These are phyloP conservation scores for Ceriops decandra DNA, from an alignment of 345 rosid genomes.

Conservation along the genomic window DNA sequence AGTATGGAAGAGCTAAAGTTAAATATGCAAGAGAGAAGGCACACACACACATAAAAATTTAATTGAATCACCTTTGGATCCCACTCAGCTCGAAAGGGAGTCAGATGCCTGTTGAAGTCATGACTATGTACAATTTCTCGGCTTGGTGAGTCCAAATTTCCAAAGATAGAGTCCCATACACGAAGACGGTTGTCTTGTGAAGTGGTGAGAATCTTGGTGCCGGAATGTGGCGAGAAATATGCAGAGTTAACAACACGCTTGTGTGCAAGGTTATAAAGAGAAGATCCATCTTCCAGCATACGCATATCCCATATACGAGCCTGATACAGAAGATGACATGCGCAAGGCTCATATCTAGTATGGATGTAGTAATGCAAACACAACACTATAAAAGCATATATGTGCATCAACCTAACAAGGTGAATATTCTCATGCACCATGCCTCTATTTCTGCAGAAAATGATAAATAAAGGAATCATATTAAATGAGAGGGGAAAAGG, in stretches of 20 bases:
- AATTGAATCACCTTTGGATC: slow-evolving; percentile 75
- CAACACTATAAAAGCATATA: not conserved
- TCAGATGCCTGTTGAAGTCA: slow-evolving; percentile 88
- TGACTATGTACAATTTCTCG: slow-evolving; percentile 98
- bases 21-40: not conserved
- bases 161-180: slow-evolving; percentile 87
- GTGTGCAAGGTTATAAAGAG: slow-evolving; percentile 64
- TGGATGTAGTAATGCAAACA: slow-evolving; percentile 4
- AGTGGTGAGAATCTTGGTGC: slow-evolving; percentile 82
- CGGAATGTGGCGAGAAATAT: slow-evolving; percentile 85
- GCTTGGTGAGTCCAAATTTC: slow-evolving; percentile 75
- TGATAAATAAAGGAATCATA: too few species aligned
- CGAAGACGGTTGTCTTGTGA: slow-evolving; percentile 89
- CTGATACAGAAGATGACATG: slow-evolving; percentile 34
- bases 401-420: not conserved
- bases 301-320: slow-evolving; percentile 97
- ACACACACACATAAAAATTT: not conserved
- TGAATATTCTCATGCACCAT: too few species aligned
- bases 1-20: not conserved
- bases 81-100: slow-evolving; percentile 98
- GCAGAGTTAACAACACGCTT: slow-evolving; percentile 94
- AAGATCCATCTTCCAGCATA: slow-evolving; percentile 51
- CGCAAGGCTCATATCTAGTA: slow-evolving; percentile 1
- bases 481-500: too few species aligned
- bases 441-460: too few species aligned